These are phyloP conservation scores for Castanopsis chinensis DNA, from an alignment of 306 rosid species.

Conservation along the genomic window DNA sequence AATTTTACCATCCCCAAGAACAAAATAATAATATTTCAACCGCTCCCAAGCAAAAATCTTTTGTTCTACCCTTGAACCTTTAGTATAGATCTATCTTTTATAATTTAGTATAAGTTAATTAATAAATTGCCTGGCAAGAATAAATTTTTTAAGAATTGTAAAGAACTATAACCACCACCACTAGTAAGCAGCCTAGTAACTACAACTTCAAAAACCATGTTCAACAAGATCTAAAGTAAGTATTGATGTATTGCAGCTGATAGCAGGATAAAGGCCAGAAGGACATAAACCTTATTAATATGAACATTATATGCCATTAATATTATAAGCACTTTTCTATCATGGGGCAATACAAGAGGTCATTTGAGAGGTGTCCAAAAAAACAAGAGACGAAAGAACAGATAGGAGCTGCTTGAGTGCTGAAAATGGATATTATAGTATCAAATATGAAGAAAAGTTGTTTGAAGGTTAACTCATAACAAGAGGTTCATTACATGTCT, in stretches of 20 bases:
- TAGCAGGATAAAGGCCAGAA: not conserved
- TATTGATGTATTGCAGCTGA: not conserved
- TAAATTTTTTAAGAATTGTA: not conserved
- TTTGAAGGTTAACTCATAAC: conserved; percentile 12
- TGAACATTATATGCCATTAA: not conserved
- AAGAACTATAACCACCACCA: not conserved
- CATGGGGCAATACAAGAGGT: conserved; percentile 9
- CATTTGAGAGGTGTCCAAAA: not conserved
- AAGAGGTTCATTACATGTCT: conserved; percentile 34
- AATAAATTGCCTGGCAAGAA: not conserved
- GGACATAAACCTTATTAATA: not conserved
- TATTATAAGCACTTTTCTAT: conserved; percentile 4
- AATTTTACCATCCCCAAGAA: too few relatives aligned
- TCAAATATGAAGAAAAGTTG: conserved; percentile 22
- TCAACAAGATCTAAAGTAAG: not conserved
- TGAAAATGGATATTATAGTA: conserved; percentile 27
- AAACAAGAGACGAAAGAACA: not conserved
- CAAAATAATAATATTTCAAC: too few relatives aligned
- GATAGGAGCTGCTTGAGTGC: conserved; percentile 25
- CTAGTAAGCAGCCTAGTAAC: not conserved
- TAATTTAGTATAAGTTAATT: not conserved
- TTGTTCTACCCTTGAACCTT: not conserved
- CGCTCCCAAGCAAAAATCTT: too few relatives aligned
- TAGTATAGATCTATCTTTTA: not conserved
- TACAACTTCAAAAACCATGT: not conserved